Base-by-base conservation (phyloP, 305 asterid species). In the Coffea humblotiana region DNA sequence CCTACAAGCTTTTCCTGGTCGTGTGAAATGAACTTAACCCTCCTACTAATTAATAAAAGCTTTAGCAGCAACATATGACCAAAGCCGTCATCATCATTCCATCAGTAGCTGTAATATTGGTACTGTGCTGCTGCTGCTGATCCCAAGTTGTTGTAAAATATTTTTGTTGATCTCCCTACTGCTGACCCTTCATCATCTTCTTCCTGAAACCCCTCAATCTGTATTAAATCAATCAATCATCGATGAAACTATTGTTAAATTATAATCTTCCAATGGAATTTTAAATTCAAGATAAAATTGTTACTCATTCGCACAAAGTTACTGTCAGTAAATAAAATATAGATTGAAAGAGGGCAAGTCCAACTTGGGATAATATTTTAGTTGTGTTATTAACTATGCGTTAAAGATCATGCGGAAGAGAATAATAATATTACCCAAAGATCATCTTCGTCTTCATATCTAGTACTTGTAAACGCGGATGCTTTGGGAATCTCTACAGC, bases 401-500 rank as follows among this genome's bases (percentile, higher is more conserved):
- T 67, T 35, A 74, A 67, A n/a, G 66, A 37, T 32, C 32, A 32
- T 4, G 27, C 66, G 60, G 68, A 19, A 82, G 77, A 72, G 86
- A 5, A 5, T 32, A 85, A 5, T 32, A 85, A 86, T 82, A 85
- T 89, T 93, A 95, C 98, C 96, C 97, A 92, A 84, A 88, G 86
- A 82, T 91, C 91, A 87, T 92, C 92, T 74, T 91, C 93, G 48
- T 91, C 93, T 85, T 86, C 91, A 82, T 71, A 93, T 87, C 90
- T 82, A 64, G 43, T 5, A 40, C 32, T 32, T 32, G 4, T 51
- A 78, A 56, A 90, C 81, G 74, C 77, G 64, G 94, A 84, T 74
- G 94, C 86, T 84, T 88, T 91, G 6, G 91, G 91, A 84, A 87
- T 88, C 83, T 92, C 98, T 61, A 85, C 90, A 72, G 89, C 85